Percentiles rank a stretch among this genome's conserved stretches.
Evolutionary conservation across 352 stramenopile species (phyloP).

Genomic region (Phytophthora tubulina): DNA sequence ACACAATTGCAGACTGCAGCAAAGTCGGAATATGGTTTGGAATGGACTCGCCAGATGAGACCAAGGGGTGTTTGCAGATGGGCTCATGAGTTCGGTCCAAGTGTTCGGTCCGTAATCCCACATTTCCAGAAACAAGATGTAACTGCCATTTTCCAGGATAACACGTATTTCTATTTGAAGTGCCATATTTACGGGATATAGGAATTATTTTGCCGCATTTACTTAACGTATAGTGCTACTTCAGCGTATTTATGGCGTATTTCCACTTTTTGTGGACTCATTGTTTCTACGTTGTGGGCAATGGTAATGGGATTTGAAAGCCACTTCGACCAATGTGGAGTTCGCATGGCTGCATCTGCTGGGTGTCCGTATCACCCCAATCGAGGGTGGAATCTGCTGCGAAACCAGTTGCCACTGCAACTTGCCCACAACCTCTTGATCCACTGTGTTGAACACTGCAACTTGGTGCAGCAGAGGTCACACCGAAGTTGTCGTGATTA

Average conservation of each 20-base stretch:
- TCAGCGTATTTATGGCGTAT: not conserved
- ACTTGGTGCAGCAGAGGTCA: conserved; percentile 9
- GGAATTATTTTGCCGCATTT: not conserved
- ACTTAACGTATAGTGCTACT: not conserved
- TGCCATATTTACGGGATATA: not conserved
- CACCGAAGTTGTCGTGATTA: conserved; percentile 5
- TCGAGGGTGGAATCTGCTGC: conserved; percentile 25
- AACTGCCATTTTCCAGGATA: not conserved
- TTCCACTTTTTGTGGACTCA: conserved; percentile 30
- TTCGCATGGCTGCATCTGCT: conserved; percentile 23
- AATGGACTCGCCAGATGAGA: conserved; percentile 27
- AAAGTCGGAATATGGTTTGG: conserved; percentile 28
- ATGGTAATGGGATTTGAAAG: conserved; percentile 23
- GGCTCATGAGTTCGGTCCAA: conserved; percentile 23
- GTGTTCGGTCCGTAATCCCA: conserved; percentile 21
- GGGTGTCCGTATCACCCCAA: conserved; percentile 22
- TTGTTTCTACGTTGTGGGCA: conserved; percentile 33
- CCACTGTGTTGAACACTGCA: conserved; percentile 9
- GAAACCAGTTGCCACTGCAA: conserved; percentile 28
- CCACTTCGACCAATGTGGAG: conserved; percentile 22
- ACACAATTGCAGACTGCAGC: conserved; percentile 24
- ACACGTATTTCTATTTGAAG: not conserved
- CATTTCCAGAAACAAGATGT: not conserved
- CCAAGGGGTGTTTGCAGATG: conserved; percentile 14
- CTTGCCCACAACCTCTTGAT: conserved; percentile 11